phyloP scores from a whole-genome alignment of 805 yeast species.

The Lipomyces oligophaga region DNA sequence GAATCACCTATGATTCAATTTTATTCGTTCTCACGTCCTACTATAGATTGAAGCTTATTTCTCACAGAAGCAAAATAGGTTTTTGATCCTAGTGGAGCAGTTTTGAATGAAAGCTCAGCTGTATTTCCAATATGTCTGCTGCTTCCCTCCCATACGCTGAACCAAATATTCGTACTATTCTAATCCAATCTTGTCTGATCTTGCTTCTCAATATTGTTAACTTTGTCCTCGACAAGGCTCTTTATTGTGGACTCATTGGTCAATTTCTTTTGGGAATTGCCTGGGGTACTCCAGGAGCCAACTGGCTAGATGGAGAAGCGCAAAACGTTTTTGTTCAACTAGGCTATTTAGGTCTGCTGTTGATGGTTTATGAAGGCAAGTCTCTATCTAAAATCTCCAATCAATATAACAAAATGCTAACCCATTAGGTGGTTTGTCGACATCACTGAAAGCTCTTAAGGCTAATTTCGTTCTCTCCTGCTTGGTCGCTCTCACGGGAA shows the following conservation, averaged over 20 bases:
- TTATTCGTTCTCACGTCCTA: too few species aligned
- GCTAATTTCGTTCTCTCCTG: constrained; percentile 1
- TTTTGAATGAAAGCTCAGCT: too few species aligned
- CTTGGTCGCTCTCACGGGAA: constrained; percentile 4
- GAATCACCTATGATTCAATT: too few species aligned
- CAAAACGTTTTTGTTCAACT: constrained; percentile 7
- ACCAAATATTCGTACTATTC: neutral
- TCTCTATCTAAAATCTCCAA: neutral
- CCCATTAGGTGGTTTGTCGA: constrained; percentile 4
- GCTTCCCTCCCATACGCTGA: constrained; percentile 12
- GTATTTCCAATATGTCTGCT: too few species aligned
- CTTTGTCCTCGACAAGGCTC: constrained; percentile 1
- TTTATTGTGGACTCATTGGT: constrained; percentile 13
- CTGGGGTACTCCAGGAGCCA: constrained; percentile 16
- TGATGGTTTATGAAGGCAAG: constrained; percentile 12
- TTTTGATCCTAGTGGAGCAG: too few species aligned
- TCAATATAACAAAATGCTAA: neutral
- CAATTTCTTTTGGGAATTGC: constrained; percentile 8
- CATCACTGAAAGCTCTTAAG: constrained; percentile 3
- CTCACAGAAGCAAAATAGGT: too few species aligned
- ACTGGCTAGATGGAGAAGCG: constrained; percentile 1
- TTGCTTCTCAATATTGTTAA: constrained; percentile 4
- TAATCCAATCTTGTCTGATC: constrained; percentile 4
- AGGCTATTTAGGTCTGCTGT: constrained; percentile 10
- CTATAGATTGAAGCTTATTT: too few species aligned